These are phyloP conservation scores for Nymphaea thermarum DNA, from an alignment of 164 flowering plant genomes.

Conservation along the genomic window DNA sequence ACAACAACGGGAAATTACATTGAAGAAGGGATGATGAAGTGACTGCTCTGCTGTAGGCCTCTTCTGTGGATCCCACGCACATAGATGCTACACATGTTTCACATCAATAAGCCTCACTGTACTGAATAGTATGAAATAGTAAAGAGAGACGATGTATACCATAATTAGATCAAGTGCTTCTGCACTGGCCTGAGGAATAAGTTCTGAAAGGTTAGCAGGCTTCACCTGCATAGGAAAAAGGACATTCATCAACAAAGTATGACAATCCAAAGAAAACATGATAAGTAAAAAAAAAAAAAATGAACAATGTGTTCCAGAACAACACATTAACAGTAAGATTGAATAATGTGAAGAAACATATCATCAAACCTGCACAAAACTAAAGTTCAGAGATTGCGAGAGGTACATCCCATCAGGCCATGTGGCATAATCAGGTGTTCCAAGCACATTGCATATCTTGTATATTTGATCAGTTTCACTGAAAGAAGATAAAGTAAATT, in stretches of 20 bases:
- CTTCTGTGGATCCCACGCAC: slow-evolving; percentile 69
- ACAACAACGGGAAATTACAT: slow-evolving; percentile 22
- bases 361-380: slow-evolving; percentile 18
- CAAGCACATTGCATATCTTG: slow-evolving; percentile 73
- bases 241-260: neutral
- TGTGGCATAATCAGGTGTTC: slow-evolving; percentile 49
- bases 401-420: slow-evolving; percentile 47
- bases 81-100: slow-evolving; percentile 32
- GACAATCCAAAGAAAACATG: no score
- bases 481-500: neutral
- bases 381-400: slow-evolving; percentile 24
- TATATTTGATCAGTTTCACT: slow-evolving; percentile 76
- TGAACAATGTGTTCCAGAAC: neutral
- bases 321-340: neutral
- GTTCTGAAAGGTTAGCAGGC: slow-evolving; percentile 46
- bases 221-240: slow-evolving; percentile 14
- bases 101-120: neutral
- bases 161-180: slow-evolving; percentile 68
- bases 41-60: slow-evolving; percentile 79
- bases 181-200: slow-evolving; percentile 62
- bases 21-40: slow-evolving; percentile 72
- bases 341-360: neutral
- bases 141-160: slow-evolving; percentile 25
- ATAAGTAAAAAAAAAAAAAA: neutral
- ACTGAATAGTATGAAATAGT: neutral